Base-by-base conservation (phyloP, 495 filamentous ascomycete species). In the Saxispiralis lemnorum region DNA sequence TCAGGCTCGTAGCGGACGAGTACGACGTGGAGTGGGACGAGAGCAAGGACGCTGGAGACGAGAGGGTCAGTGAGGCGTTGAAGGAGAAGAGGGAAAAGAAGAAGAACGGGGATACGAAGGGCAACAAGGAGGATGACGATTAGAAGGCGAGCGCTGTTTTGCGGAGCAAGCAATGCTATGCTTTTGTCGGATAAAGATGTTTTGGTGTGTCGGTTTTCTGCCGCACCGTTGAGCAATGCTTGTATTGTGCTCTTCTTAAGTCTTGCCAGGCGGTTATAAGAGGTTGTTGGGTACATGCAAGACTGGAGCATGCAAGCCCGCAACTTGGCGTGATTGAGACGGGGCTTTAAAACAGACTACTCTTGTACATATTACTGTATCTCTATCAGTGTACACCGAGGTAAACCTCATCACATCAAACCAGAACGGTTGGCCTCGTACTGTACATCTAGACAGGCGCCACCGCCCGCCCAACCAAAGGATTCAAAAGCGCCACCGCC, bases 21-120 rank as follows among this genome's bases (percentile, higher is more conserved):
- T 94, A 94, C 61, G 85, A 89, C 53, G 83, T 83, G n/a, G 83
- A 86, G 16, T 95, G 86, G 87, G 73, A 96, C 61, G 87, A 95
- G 63, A 69, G 62, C 38, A 64, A 65, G 39, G 83, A 93, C 58
- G 77, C 85, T 58, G 38, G 62, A 7, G 53, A 61, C 28, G 57
- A 64, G 38, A 59, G 66, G 9, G 59, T 67, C 17, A 63, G 64
- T 35, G 51, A 59, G 18, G 55, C 47, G 30, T 37, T 56, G 31
- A 15, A 46, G 33, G 36, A 51, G 28, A 44, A 41, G 28, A 41
- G 52, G 49, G 60, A 73, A 44, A 70, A 71, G 45, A 62, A 69
- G 14, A 61, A 57, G 20, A 59, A 66, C 37, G 57, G 67, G 7
- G 59, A 68, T 15, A 64, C 68, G 37, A 52, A 59, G 7, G 55